Conservation (phyloP, 2,329 filamentous ascomycete species). For the Alternaria panax region DNA sequence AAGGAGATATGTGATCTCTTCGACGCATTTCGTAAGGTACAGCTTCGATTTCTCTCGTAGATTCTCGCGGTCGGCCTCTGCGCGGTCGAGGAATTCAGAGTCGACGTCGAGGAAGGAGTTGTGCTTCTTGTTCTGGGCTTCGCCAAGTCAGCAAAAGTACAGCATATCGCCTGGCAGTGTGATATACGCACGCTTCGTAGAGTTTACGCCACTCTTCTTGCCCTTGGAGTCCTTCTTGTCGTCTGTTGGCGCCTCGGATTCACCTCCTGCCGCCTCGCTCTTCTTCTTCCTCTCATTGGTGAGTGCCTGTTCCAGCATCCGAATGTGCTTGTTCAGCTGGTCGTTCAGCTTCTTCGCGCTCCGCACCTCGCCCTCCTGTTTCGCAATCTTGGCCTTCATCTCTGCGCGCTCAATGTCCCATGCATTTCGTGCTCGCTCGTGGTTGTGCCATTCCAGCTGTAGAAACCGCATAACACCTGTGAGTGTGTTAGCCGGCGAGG, state of each 20-base stretch:
- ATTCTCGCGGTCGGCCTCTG: constrained; percentile 63
- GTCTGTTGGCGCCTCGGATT: constrained; percentile 58
- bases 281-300: constrained; percentile 81
- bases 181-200: constrained; percentile 36
- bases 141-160: constrained; percentile 26
- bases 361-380: constrained; percentile 86
- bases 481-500: constrained; percentile 25
- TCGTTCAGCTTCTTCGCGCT: constrained; percentile 89
- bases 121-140: constrained; percentile 57
- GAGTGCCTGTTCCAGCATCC: constrained; percentile 86
- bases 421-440: constrained; percentile 95
- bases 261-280: constrained; percentile 57
- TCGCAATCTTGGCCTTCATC: constrained; percentile 97
- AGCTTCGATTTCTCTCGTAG: constrained; percentile 69
- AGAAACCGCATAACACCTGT: constrained; percentile 98
- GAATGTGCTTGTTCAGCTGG: constrained; percentile 87
- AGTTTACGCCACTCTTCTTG: constrained; percentile 40
- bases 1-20: constrained; percentile 73
- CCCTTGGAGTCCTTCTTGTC: constrained; percentile 43
- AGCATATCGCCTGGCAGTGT: not conserved
- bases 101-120: constrained; percentile 62
- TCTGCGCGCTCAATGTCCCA: constrained; percentile 99
- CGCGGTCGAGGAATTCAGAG: constrained; percentile 50
- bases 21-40: constrained; percentile 70
- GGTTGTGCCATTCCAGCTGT: constrained; percentile 98